A percentile compares a stretch with the other conserved stretches of the same genome.
These are phyloP conservation scores for Allomyces macrogynus DNA, from an alignment of 192 early-diverging fungal genomes.

Conservation along the genomic window DNA sequence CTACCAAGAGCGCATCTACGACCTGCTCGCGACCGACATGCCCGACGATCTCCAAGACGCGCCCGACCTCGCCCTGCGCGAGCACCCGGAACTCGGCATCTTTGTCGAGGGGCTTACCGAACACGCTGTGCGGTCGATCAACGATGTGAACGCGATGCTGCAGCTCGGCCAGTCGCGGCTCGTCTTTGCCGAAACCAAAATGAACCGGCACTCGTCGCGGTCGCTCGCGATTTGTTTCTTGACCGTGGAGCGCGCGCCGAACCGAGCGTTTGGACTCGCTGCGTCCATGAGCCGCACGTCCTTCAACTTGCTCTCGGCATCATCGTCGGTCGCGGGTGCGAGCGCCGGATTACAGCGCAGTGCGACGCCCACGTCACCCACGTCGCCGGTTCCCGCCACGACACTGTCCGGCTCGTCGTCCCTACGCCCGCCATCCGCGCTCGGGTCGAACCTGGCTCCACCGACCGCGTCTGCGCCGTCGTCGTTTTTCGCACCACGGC, in stretches of 20 bases:
- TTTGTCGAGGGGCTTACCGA: constrained; percentile 46
- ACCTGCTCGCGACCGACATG: constrained; percentile 51
- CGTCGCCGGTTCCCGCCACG: neutral
- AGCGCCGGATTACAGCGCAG: too few species aligned
- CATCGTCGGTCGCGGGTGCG: neutral
- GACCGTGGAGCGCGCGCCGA: constrained; percentile 43
- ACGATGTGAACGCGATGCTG: constrained; percentile 41
- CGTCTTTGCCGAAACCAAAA: constrained; percentile 10
- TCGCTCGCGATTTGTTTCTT: constrained; percentile 64
- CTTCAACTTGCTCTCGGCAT: constrained; percentile 19
- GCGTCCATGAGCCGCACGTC: constrained; percentile 16
- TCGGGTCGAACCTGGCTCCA: too few species aligned
- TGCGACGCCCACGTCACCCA: neutral
- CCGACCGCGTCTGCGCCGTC: neutral
- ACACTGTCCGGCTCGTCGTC: neutral
- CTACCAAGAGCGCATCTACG: constrained; percentile 82
- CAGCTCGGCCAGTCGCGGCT: constrained; percentile 19
- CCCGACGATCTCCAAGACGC: constrained; percentile 1
- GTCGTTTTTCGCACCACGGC: neutral
- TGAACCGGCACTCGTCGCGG: constrained; percentile 67
- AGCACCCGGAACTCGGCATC: constrained; percentile 43
- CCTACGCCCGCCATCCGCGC: neutral
- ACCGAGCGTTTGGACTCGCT: constrained; percentile 20
- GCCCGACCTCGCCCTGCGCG: constrained; percentile 27
- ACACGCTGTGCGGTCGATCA: constrained; percentile 31